Percentiles rank a stretch among this genome's conserved stretches.
Conservation (phyloP, 345 rosid genomes). For the Microcos paniculata region DNA sequence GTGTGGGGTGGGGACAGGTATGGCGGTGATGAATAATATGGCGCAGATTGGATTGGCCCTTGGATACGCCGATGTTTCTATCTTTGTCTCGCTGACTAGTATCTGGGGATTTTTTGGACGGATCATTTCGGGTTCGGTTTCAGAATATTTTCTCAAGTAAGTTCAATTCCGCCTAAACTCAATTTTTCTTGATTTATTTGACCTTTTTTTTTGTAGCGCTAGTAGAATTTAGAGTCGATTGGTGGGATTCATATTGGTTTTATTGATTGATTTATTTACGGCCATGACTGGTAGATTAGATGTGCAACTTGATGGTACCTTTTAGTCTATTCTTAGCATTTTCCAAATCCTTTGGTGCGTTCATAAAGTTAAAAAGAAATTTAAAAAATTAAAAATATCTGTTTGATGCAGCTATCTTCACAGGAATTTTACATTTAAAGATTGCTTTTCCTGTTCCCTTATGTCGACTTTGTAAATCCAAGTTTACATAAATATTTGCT, state of each 20-base stretch:
- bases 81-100: conserved; percentile 78
- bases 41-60: conserved; percentile 91
- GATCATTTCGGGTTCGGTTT: conserved; percentile 73
- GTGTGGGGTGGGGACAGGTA: conserved; percentile 89
- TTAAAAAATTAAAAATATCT: background rate
- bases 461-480: background rate
- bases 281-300: too few relatives aligned
- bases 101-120: conserved; percentile 97
- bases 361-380: background rate
- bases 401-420: background rate
- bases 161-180: conserved; percentile 1
- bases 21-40: conserved; percentile 89
- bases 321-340: background rate
- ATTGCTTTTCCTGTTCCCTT: background rate
- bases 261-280: too few relatives aligned
- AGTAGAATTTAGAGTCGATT: background rate
- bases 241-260: too few relatives aligned
- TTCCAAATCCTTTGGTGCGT: background rate
- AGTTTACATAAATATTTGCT: too few relatives aligned
- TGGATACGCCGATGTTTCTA: conserved; percentile 83
- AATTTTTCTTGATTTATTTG: background rate
- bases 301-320: too few relatives aligned
- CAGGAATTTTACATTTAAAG: background rate
- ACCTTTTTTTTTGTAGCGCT: background rate
- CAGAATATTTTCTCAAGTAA: conserved; percentile 78